These are phyloP conservation scores for Cicer chorassanicum DNA, from an alignment of 306 rosid species.

Conservation along the genomic window DNA sequence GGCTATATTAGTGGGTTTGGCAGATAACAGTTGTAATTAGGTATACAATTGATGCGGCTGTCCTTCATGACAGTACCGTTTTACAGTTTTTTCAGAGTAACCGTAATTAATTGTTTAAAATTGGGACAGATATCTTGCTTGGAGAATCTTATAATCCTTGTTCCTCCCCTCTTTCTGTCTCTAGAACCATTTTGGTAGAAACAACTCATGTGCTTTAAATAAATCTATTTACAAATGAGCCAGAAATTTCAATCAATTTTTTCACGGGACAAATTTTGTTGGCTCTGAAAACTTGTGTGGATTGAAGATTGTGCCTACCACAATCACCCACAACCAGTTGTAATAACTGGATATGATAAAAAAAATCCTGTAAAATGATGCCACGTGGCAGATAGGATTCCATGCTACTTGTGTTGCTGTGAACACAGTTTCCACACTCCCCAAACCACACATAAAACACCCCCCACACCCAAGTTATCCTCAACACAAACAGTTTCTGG, in stretches of 20 bases:
- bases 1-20: background rate
- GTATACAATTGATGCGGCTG: background rate
- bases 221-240: background rate
- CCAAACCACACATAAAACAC: slow-evolving; percentile 37
- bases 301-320: slow-evolving; percentile 48
- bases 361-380: slow-evolving; percentile 15
- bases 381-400: slow-evolving; percentile 69
- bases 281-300: slow-evolving; percentile 1
- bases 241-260: background rate
- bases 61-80: background rate
- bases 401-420: slow-evolving; percentile 29
- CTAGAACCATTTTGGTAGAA: background rate
- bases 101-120: too few relatives aligned
- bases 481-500: slow-evolving; percentile 10
- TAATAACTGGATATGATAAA: slow-evolving; percentile 46
- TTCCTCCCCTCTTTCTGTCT: too few relatives aligned
- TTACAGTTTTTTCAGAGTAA: background rate
- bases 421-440: slow-evolving; percentile 31
- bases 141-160: too few relatives aligned
- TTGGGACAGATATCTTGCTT: too few relatives aligned
- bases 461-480: slow-evolving; percentile 38
- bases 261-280: background rate
- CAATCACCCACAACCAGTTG: slow-evolving; percentile 27
- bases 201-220: background rate
- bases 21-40: background rate